Evolutionary conservation across 495 filamentous ascomycete genomes (phyloP).

Genomic region (Neurospora pannonica): DNA sequence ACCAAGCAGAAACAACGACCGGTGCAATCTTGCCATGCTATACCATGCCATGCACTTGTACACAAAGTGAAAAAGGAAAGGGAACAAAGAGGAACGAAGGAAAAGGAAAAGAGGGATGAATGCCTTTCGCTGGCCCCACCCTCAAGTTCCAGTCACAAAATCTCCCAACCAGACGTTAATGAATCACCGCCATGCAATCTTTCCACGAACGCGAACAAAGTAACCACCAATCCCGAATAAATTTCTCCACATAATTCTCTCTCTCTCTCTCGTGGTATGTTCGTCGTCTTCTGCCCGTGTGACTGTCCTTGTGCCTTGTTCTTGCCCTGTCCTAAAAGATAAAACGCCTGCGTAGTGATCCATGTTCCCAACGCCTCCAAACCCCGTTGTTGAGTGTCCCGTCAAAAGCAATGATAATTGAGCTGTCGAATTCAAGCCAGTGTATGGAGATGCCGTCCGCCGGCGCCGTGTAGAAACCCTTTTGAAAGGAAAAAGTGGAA

Average conservation of each 20-base stretch:
- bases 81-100: neutral
- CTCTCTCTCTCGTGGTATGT: neutral
- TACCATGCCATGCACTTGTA: neutral
- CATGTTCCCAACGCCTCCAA: neutral
- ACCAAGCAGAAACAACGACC: neutral
- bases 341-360: neutral
- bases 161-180: neutral
- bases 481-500: neutral
- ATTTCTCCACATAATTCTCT: neutral
- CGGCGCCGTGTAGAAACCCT: neutral
- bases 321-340: neutral
- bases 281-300: neutral
- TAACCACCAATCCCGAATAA: neutral
- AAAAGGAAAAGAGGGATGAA: neutral
- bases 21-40: neutral
- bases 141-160: neutral
- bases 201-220: neutral
- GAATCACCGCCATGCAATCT: neutral
- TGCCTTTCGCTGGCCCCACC: neutral
- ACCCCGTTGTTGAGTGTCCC: neutral
- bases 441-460: neutral
- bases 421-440: neutral
- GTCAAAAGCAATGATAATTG: neutral
- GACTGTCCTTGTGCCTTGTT: neutral
- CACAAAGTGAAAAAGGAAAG: conserved; percentile 1